A percentile compares a stretch with the other conserved stretches of the same genome.
These are phyloP conservation scores for Oenanthe sinensis DNA, from an alignment of 129 eudicot genomes.

Conservation along the genomic window DNA sequence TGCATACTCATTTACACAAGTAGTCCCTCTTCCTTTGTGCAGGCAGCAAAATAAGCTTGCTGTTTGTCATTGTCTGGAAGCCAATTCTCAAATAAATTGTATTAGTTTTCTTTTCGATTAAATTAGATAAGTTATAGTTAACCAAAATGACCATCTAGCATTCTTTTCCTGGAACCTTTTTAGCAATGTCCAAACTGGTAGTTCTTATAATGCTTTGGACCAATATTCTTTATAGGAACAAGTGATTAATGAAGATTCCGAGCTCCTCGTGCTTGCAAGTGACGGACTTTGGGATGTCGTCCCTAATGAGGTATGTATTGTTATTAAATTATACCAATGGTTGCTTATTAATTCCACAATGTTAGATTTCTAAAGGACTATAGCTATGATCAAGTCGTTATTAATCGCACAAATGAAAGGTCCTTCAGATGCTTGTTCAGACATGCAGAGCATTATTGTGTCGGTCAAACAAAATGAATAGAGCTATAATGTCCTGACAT, in stretches of 20 bases:
- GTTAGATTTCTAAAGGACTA: neutral
- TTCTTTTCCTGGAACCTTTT: neutral
- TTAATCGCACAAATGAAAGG: neutral
- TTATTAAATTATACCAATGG: neutral
- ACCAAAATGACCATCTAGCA: neutral
- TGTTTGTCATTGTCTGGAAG: too few relatives aligned
- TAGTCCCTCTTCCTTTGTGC: too few relatives aligned
- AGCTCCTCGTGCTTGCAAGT: constrained; percentile 84
- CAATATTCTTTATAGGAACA: constrained; percentile 43
- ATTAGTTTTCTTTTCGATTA: too few relatives aligned
- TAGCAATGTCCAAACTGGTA: neutral
- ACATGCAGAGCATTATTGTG: neutral
- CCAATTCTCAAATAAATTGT: too few relatives aligned
- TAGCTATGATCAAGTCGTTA: neutral
- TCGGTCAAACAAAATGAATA: neutral
- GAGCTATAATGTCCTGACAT: neutral
- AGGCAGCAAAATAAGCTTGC: too few relatives aligned
- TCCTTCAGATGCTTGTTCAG: neutral
- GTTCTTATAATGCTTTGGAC: neutral
- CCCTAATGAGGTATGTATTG: constrained; percentile 58
- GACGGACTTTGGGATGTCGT: constrained; percentile 95
- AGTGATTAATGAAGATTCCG: constrained; percentile 58
- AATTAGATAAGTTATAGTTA: too few relatives aligned
- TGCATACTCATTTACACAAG: too few relatives aligned
- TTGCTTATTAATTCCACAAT: neutral